These are phyloP conservation scores for Plasmodium coatneyi DNA, from an alignment of 169 alveolate species.

Conservation along the genomic window DNA sequence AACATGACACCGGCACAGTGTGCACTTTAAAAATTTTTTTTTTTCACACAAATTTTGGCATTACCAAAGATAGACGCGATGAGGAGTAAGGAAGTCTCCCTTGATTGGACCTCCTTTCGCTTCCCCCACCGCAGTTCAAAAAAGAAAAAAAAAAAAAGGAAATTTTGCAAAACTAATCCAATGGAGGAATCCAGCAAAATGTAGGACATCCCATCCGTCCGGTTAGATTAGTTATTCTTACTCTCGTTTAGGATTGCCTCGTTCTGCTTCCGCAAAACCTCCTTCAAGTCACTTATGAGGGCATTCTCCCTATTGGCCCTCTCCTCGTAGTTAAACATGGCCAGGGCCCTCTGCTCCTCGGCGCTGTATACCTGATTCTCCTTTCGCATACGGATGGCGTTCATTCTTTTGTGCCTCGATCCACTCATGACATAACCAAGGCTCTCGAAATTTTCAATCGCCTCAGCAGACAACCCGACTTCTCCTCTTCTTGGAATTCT, in stretches of 20 bases:
- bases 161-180: background rate
- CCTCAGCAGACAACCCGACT: conserved; percentile 93
- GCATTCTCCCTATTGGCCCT: conserved; percentile 85
- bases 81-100: background rate
- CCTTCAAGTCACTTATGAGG: conserved; percentile 85
- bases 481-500: conserved; percentile 94
- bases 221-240: background rate
- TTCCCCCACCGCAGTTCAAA: background rate
- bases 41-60: background rate
- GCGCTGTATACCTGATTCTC: conserved; percentile 89
- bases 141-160: background rate
- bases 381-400: conserved; percentile 92
- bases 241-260: conserved; percentile 50
- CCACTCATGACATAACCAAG: conserved; percentile 96
- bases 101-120: background rate
- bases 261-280: conserved; percentile 79
- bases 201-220: background rate
- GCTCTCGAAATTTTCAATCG: conserved; percentile 90
- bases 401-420: conserved; percentile 88
- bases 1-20: background rate
- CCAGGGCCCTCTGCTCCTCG: conserved; percentile 88
- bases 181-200: background rate
- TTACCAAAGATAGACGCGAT: background rate
- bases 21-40: background rate
- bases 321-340: conserved; percentile 86